These are phyloP conservation scores for Blastobotrys americana DNA, from an alignment of 805 yeast species.

Conservation along the genomic window DNA sequence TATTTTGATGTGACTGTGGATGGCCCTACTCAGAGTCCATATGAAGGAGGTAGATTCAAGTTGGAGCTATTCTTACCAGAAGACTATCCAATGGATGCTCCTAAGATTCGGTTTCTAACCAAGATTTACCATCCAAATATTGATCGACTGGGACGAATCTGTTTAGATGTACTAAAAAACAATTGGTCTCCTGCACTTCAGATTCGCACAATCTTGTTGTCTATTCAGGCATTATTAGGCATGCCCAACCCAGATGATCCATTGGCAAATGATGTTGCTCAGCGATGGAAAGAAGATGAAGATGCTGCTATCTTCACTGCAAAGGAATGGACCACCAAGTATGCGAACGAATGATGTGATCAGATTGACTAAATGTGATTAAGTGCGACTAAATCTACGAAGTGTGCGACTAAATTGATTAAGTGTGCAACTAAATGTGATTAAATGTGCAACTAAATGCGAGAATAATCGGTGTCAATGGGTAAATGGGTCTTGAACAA, in stretches of 20 bases:
- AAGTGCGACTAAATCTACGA: too few species aligned
- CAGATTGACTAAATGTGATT: too few species aligned
- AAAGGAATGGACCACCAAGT: conserved; percentile 59
- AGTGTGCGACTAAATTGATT: too few species aligned
- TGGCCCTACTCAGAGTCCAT: conserved; percentile 89
- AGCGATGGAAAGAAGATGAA: conserved; percentile 89
- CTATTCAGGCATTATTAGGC: conserved; percentile 88
- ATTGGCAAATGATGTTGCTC: conserved; percentile 94
- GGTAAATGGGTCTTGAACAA: too few species aligned
- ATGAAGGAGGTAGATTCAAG: conserved; percentile 69
- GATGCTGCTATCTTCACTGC: conserved; percentile 75
- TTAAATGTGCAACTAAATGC: too few species aligned
- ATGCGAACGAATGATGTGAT: conserved; percentile 34
- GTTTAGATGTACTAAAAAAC: conserved; percentile 84
- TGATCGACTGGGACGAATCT: conserved; percentile 89
- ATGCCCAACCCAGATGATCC: conserved; percentile 99
- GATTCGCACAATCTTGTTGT: conserved; percentile 81
- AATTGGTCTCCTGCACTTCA: conserved; percentile 98
- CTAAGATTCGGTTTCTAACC: conserved; percentile 88
- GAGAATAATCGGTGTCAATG: too few species aligned
- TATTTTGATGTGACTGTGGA: conserved; percentile 87
- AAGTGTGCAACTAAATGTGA: too few species aligned
- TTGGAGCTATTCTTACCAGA: conserved; percentile 88
- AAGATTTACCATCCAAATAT: conserved; percentile 95
- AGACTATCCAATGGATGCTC: conserved; percentile 98